Conservation (phyloP, 2,329 filamentous ascomycete genomes). For the Dothideomycetes sp. region DNA sequence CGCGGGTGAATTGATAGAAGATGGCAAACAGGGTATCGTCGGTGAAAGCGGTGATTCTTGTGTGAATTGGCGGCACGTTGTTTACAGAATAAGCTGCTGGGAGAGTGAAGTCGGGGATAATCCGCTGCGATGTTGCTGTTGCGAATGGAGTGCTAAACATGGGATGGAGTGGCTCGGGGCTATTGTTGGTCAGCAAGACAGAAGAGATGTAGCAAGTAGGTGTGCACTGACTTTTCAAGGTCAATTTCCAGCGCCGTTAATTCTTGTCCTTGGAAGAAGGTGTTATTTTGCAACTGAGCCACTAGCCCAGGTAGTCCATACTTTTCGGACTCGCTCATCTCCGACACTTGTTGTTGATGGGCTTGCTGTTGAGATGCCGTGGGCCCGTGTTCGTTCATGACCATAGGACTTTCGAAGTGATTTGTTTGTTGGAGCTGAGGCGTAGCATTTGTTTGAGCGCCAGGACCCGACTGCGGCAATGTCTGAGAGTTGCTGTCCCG, state of each 20-base stretch:
- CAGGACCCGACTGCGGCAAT: conserved; percentile 3
- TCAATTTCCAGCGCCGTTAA: conserved; percentile 53
- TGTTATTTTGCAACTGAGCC: conserved; percentile 44
- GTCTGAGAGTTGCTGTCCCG: conserved; percentile 1
- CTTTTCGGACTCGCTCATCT: conserved; percentile 50
- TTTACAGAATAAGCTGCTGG: conserved; percentile 55
- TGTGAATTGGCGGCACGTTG: conserved; percentile 51
- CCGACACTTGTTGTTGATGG: conserved; percentile 18
- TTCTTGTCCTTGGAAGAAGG: conserved; percentile 52
- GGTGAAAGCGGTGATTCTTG: conserved; percentile 21
- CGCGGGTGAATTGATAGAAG: conserved; percentile 57
- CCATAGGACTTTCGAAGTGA: neutral
- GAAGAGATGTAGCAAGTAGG: neutral
- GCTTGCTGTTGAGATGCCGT: conserved; percentile 8
- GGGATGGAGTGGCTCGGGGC: conserved; percentile 42
- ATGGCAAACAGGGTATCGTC: conserved; percentile 57
- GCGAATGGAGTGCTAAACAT: conserved; percentile 55
- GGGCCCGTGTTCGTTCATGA: neutral
- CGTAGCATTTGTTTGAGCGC: conserved; percentile 1
- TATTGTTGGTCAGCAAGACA: conserved; percentile 1
- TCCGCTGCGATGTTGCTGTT: conserved; percentile 44
- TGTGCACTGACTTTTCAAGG: conserved; percentile 43
- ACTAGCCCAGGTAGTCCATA: conserved; percentile 51
- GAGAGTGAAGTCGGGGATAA: conserved; percentile 53
- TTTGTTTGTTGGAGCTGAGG: neutral